Conservation (phyloP, 306 rosid species). For the Glycine tomentella region DNA sequence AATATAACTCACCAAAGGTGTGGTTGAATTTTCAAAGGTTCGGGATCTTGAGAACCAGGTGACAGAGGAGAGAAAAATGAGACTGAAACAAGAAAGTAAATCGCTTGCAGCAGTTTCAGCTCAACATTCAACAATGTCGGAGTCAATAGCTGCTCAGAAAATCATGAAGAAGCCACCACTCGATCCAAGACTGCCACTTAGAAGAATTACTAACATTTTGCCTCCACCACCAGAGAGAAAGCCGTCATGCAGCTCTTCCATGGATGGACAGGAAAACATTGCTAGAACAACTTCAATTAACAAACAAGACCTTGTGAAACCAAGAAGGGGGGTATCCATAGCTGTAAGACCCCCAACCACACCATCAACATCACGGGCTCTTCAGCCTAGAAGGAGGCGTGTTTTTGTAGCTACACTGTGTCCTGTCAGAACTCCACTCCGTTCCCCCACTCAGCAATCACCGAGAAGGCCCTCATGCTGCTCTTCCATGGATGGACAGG, state of each 20-base stretch:
- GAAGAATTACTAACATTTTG: conserved; percentile 62
- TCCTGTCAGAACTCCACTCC: conserved; percentile 67
- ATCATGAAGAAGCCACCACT: conserved; percentile 64
- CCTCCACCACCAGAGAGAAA: conserved; percentile 63
- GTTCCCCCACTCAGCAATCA: conserved; percentile 59
- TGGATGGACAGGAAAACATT: conserved; percentile 63
- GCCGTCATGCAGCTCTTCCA: conserved; percentile 25
- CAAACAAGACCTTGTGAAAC: conserved; percentile 25
- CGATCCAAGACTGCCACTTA: conserved; percentile 75
- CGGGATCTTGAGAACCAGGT: conserved; percentile 87
- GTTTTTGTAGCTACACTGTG: conserved; percentile 69
- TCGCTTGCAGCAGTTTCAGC: conserved; percentile 60
- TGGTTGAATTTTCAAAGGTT: conserved; percentile 57
- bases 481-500: conserved; percentile 62
- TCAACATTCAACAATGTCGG: conserved; percentile 49
- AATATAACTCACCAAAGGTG: conserved; percentile 33
- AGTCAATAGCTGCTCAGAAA: conserved; percentile 45
- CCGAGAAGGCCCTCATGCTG: conserved; percentile 55
- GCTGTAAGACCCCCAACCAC: conserved; percentile 38
- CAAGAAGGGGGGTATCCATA: conserved; percentile 69
- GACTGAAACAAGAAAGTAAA: conserved; percentile 78
- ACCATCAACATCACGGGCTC: background rate
- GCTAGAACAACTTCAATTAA: conserved; percentile 43
- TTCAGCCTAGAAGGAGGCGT: conserved; percentile 35
- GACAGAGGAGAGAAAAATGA: conserved; percentile 79